phyloP scores from a whole-genome alignment of 2,329 filamentous ascomycete genomes.

The Fusarium falciforme region DNA sequence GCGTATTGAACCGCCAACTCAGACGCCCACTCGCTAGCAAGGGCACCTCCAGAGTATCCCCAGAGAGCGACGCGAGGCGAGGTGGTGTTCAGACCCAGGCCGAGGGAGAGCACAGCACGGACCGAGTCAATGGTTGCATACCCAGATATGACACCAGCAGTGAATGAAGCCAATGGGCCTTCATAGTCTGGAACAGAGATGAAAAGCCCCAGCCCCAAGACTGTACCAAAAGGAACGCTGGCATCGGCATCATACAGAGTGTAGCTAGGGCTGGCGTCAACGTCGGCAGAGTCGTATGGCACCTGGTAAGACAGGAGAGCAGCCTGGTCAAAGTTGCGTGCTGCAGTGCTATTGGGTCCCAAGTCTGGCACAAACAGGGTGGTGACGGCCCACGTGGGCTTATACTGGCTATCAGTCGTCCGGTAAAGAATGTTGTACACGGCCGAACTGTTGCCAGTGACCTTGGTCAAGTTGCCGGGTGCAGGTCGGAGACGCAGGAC shows the following conservation, averaged over 20 bases:
- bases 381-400: constrained; percentile 39
- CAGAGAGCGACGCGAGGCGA: constrained; percentile 56
- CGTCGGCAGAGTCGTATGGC: constrained; percentile 39
- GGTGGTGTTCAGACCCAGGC: constrained; percentile 44
- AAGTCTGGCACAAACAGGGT: constrained; percentile 36
- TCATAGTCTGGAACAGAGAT: constrained; percentile 61
- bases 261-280: constrained; percentile 39
- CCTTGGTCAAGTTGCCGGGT: constrained; percentile 37
- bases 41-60: constrained; percentile 67
- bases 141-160: constrained; percentile 55
- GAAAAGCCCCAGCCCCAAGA: constrained; percentile 30
- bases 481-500: constrained; percentile 39
- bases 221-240: background rate
- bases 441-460: constrained; percentile 32
- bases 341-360: constrained; percentile 24
- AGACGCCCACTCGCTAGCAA: constrained; percentile 64
- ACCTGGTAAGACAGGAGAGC: constrained; percentile 39
- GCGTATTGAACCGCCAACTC: constrained; percentile 65
- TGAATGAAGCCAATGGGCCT: constrained; percentile 57
- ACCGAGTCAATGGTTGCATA: constrained; percentile 59
- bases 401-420: constrained; percentile 41
- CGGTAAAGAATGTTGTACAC: constrained; percentile 41
- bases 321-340: constrained; percentile 16
- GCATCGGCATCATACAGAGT: background rate
- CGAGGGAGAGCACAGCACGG: constrained; percentile 53